Evolutionary conservation across 78 protist species (phyloP).

Genomic region (Speleostelium caveatum): DNA sequence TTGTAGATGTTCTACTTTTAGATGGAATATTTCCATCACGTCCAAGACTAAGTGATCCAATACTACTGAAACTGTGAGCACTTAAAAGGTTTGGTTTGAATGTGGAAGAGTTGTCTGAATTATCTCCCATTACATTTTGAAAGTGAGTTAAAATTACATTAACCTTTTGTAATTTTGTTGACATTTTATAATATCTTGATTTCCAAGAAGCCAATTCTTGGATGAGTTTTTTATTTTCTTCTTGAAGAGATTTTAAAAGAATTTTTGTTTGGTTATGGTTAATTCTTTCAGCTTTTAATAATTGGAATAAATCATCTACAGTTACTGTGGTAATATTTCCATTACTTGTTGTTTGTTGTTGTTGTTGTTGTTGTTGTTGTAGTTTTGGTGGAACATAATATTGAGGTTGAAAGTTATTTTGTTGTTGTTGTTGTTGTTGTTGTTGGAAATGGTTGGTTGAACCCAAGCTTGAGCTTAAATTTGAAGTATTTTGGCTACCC

Average conservation of each 20-base stretch:
- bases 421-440: conserved; percentile 6
- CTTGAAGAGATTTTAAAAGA: not conserved
- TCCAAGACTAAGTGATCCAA: not conserved
- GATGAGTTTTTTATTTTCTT: not conserved
- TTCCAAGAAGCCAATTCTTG: conserved; percentile 15
- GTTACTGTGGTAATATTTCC: not conserved
- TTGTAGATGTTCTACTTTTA: not conserved
- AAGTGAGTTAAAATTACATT: conserved; percentile 31
- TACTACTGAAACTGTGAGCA: not conserved
- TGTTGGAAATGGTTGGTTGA: no score
- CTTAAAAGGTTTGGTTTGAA: not conserved
- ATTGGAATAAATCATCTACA: not conserved
- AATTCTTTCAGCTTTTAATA: conserved; percentile 4
- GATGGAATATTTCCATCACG: not conserved
- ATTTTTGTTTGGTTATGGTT: conserved; percentile 14
- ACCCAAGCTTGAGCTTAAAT: no score
- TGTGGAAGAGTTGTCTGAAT: not conserved
- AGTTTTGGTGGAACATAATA: not conserved
- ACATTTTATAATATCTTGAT: conserved; percentile 9
- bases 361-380: conserved; percentile 24
- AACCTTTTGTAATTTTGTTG: not conserved
- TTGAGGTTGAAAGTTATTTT: not conserved
- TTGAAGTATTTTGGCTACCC: no score
- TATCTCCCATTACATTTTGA: conserved; percentile 14
- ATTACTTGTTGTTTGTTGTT: not conserved